phyloP scores from a whole-genome alignment of 169 alveolate genomes.

The Cryptosporidium viatorum region DNA sequence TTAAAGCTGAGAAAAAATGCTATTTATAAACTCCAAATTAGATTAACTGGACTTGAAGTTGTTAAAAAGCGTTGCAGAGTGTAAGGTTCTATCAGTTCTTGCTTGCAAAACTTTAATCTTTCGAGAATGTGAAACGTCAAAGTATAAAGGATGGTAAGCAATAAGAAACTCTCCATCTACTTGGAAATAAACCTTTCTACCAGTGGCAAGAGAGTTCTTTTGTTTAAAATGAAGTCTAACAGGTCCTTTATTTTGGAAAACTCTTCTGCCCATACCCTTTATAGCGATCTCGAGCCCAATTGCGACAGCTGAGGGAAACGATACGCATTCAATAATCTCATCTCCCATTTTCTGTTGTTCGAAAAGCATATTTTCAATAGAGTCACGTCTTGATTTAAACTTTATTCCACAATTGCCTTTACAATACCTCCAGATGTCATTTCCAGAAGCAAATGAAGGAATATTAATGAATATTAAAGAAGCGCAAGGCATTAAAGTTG shows the following conservation, averaged over 20 bases:
- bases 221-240: slow-evolving; percentile 54
- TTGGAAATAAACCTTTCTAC: slow-evolving; percentile 82
- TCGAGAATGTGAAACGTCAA: slow-evolving; percentile 51
- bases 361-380: slow-evolving; percentile 37
- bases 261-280: slow-evolving; percentile 73
- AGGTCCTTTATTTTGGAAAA: slow-evolving; percentile 65
- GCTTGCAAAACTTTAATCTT: slow-evolving; percentile 62
- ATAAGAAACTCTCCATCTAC: slow-evolving; percentile 83
- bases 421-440: slow-evolving; percentile 81
- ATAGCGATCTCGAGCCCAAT: slow-evolving; percentile 76
- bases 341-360: slow-evolving; percentile 77
- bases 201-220: slow-evolving; percentile 60
- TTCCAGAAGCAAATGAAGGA: slow-evolving; percentile 83
- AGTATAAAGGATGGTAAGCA: slow-evolving; percentile 66
- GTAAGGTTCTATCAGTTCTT: slow-evolving; percentile 33
- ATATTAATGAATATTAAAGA: slow-evolving; percentile 79
- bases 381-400: slow-evolving; percentile 37
- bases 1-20: not conserved
- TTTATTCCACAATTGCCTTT: slow-evolving; percentile 60
- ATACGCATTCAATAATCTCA: slow-evolving; percentile 73
- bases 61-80: slow-evolving; percentile 25
- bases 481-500: slow-evolving; percentile 71
- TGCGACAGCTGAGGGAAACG: slow-evolving; percentile 74
- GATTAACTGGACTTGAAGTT: not conserved
- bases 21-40: not conserved